Percentiles rank a stretch among this genome's conserved stretches.
phyloP scores from a whole-genome alignment of 345 rosid species.

The Draba incana region DNA sequence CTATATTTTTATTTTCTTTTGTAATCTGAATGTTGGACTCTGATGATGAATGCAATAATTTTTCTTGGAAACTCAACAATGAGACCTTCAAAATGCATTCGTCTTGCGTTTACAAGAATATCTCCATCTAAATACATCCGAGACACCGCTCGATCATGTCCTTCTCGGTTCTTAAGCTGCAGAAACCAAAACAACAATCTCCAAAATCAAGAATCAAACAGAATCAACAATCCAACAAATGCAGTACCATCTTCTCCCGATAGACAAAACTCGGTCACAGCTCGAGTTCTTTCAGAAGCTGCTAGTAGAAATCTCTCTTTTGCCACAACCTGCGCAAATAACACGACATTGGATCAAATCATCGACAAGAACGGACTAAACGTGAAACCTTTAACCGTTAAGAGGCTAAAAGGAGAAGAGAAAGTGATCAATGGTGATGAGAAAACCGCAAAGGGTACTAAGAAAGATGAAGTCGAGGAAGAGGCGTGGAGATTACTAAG shows the following conservation, averaged over 20 bases:
- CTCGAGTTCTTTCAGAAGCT: slow-evolving; percentile 34
- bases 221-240: slow-evolving; percentile 15
- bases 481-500: slow-evolving; percentile 90
- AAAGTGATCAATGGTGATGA: slow-evolving; percentile 28
- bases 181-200: slow-evolving; percentile 10
- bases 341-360: slow-evolving; percentile 6
- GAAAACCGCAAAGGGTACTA: slow-evolving; percentile 27
- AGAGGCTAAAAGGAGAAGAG: slow-evolving; percentile 25
- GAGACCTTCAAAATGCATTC: slow-evolving; percentile 36
- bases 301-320: slow-evolving; percentile 30
- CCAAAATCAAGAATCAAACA: neutral
- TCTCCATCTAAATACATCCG: slow-evolving; percentile 26
- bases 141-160: slow-evolving; percentile 7
- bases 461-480: slow-evolving; percentile 49
- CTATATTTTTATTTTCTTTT: neutral
- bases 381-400: slow-evolving; percentile 18
- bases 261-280: slow-evolving; percentile 22
- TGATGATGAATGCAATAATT: slow-evolving; percentile 36
- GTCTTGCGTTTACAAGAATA: slow-evolving; percentile 31
- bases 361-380: slow-evolving; percentile 21
- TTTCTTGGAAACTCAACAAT: slow-evolving; percentile 39
- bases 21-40: slow-evolving; percentile 12
- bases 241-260: slow-evolving; percentile 22
- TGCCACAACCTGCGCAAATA: slow-evolving; percentile 17
- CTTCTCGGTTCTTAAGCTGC: slow-evolving; percentile 15